phyloP scores from a whole-genome alignment of 148 eudicot species.

The Diospyros kaki region DNA sequence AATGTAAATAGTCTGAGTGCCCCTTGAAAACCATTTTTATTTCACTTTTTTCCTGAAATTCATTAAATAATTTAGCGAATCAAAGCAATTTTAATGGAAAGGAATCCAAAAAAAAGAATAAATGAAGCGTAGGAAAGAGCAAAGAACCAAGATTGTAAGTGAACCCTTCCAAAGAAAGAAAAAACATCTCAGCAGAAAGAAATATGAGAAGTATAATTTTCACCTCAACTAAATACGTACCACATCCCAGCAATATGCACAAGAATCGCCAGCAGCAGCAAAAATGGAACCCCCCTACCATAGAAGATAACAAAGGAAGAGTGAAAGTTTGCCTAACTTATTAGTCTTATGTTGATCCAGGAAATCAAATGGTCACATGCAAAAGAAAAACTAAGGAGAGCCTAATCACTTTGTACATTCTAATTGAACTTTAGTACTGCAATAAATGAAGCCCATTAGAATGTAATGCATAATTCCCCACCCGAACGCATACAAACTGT shows the following conservation, averaged over 20 bases:
- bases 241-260: conserved; percentile 99
- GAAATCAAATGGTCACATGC: conserved; percentile 7
- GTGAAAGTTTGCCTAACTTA: background rate
- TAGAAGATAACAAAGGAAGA: background rate
- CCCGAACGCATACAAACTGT: too few relatives aligned
- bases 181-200: background rate
- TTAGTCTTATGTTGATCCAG: background rate
- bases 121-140: background rate
- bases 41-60: conserved; percentile 62
- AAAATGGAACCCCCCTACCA: conserved; percentile 66
- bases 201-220: background rate
- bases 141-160: background rate
- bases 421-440: too few relatives aligned
- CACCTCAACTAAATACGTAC: conserved; percentile 42
- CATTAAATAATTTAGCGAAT: background rate
- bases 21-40: conserved; percentile 81
- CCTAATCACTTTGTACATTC: too few relatives aligned
- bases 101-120: background rate
- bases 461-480: too few relatives aligned
- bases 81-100: background rate
- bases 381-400: background rate
- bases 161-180: background rate
- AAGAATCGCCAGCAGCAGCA: conserved; percentile 90
- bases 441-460: too few relatives aligned
- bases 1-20: conserved; percentile 83